Percentiles rank a stretch among this genome's conserved stretches.
phyloP scores from a whole-genome alignment of 306 rosid genomes.

The Styphnolobium japonicum region DNA sequence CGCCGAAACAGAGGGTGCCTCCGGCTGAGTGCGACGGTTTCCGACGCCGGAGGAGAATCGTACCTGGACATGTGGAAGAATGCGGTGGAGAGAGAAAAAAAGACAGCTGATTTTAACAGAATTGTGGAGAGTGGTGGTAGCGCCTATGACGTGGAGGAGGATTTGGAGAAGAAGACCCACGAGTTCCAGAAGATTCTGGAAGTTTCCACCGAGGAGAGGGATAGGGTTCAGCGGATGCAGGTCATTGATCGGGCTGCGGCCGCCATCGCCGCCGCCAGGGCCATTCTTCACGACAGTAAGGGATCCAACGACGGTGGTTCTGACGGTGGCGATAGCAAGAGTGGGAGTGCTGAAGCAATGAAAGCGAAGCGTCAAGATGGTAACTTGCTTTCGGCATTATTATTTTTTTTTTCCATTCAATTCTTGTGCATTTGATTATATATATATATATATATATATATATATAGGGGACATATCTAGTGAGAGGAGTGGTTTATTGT shows the following conservation, averaged over 20 bases:
- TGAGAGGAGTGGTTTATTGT: too few species aligned
- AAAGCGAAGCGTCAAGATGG: constrained; percentile 33
- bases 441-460: too few species aligned
- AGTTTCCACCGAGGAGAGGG: constrained; percentile 76
- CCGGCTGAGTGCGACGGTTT: constrained; percentile 27
- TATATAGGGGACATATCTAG: too few species aligned
- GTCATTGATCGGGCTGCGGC: constrained; percentile 90
- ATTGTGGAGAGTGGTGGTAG: constrained; percentile 29
- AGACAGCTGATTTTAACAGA: constrained; percentile 46
- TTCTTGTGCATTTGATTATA: too few species aligned
- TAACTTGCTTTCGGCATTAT: background rate
- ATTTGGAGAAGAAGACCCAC: constrained; percentile 58
- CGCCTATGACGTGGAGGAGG: background rate
- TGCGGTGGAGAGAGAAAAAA: constrained; percentile 63
- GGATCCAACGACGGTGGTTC: background rate
- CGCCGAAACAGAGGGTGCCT: background rate
- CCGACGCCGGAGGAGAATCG: constrained; percentile 37
- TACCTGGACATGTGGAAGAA: constrained; percentile 91
- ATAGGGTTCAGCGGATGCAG: constrained; percentile 75
- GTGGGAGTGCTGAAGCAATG: background rate
- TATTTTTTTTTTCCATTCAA: too few species aligned
- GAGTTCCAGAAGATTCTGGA: constrained; percentile 76
- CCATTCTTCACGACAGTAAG: constrained; percentile 36
- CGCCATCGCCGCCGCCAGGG: constrained; percentile 78
- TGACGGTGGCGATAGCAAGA: background rate